Conservation (phyloP, 2,329 filamentous ascomycete genomes). For the Aschersonia sp. region DNA sequence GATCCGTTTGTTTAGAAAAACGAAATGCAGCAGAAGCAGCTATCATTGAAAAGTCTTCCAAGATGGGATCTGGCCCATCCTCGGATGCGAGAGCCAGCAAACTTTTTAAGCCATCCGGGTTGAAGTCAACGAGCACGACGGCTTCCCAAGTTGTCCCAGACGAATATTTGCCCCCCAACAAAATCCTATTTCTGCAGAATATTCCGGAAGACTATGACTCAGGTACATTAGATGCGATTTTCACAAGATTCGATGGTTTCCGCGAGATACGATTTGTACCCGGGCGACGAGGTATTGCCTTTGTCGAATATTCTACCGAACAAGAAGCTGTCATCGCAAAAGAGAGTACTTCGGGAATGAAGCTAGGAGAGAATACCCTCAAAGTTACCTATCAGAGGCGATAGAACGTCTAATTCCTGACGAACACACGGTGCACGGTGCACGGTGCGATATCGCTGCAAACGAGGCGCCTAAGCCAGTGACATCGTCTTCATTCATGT, state of each 20-base stretch:
- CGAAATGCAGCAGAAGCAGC: constrained; percentile 74
- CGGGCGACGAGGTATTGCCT: constrained; percentile 75
- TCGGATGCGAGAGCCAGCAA: constrained; percentile 48
- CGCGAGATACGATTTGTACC: constrained; percentile 84
- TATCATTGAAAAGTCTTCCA: constrained; percentile 64
- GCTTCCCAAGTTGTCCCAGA: constrained; percentile 72
- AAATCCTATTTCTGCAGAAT: constrained; percentile 89
- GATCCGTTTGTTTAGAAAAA: constrained; percentile 30
- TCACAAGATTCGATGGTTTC: constrained; percentile 85
- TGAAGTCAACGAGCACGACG: constrained; percentile 60
- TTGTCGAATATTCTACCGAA: constrained; percentile 92
- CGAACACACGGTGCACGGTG: too few relatives aligned
- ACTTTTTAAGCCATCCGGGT: constrained; percentile 42
- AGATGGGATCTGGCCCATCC: constrained; percentile 38
- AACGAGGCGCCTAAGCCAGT: too few relatives aligned
- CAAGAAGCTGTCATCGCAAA: constrained; percentile 83
- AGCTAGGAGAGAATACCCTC: constrained; percentile 62
- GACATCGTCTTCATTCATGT: too few relatives aligned
- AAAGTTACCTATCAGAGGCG: constrained; percentile 96
- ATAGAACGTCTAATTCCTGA: constrained; percentile 23
- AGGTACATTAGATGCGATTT: constrained; percentile 66
- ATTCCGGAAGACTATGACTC: constrained; percentile 76
- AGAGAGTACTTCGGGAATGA: constrained; percentile 80
- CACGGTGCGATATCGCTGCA: too few relatives aligned
- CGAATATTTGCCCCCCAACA: constrained; percentile 95